These are phyloP conservation scores for Fusarium penzigii DNA, from an alignment of 2,329 filamentous ascomycete genomes.

Conservation along the genomic window DNA sequence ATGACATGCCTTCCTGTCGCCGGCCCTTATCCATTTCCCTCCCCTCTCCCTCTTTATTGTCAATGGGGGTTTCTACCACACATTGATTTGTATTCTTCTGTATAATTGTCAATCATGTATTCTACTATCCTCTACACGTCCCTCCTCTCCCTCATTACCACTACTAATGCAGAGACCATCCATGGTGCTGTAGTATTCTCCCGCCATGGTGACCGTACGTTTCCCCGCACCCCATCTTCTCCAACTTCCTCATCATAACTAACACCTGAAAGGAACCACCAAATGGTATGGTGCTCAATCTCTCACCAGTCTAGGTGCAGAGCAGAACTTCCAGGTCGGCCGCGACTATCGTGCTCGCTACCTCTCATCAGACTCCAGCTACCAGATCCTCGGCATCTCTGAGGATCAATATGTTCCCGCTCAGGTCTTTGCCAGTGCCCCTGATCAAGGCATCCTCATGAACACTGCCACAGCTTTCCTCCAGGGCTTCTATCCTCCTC, in stretches of 20 bases:
- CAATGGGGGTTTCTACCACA: neutral
- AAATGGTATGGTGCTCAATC: slow-evolving; percentile 37
- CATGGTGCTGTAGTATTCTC: slow-evolving; percentile 36
- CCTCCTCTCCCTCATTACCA: slow-evolving; percentile 5
- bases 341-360: slow-evolving; percentile 25
- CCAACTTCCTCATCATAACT: neutral
- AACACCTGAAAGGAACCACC: slow-evolving; percentile 30
- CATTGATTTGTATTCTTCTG: neutral
- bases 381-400: slow-evolving; percentile 36
- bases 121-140: slow-evolving; percentile 6
- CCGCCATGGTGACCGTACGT: slow-evolving; percentile 37
- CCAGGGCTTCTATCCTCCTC: slow-evolving; percentile 38
- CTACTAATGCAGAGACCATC: slow-evolving; percentile 31
- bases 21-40: neutral
- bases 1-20: too few species aligned
- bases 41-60: neutral
- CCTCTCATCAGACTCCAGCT: slow-evolving; percentile 26
- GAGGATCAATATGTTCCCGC: slow-evolving; percentile 33
- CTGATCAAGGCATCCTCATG: slow-evolving; percentile 34
- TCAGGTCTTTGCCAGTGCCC: slow-evolving; percentile 36
- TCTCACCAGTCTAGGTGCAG: slow-evolving; percentile 36
- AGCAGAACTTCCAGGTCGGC: slow-evolving; percentile 34
- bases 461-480: slow-evolving; percentile 39
- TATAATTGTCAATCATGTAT: slow-evolving; percentile 4
- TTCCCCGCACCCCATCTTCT: too few species aligned